phyloP scores from a whole-genome alignment of 257 asterid genomes.

The Nicotiana sylvestris region DNA sequence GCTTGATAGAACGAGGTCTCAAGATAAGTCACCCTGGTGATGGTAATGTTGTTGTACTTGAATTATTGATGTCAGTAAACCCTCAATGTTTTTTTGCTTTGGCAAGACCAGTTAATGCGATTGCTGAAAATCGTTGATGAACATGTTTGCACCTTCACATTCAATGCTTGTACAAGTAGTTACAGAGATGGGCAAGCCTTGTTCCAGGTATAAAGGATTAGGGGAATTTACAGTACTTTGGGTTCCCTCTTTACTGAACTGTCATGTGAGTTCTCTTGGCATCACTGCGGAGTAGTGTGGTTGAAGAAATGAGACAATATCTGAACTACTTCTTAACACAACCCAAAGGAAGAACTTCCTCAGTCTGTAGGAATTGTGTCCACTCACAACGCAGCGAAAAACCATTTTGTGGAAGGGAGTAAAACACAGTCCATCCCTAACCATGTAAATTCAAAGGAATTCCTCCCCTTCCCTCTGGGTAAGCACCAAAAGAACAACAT shows the following conservation, averaged over 20 bases:
- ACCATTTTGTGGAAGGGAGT: background rate
- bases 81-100: constrained; percentile 55
- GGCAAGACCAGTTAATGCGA: constrained; percentile 38
- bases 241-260: background rate
- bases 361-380: background rate
- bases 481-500: background rate
- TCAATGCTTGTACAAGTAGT: constrained; percentile 3
- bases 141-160: background rate
- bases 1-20: constrained; percentile 67
- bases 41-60: constrained; percentile 48
- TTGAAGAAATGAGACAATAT: background rate
- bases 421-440: background rate
- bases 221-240: background rate
- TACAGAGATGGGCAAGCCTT: background rate
- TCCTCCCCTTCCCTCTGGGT: background rate
- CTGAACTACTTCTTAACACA: no score
- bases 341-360: no score
- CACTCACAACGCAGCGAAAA: background rate
- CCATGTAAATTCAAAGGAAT: background rate
- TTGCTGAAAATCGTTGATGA: constrained; percentile 16
- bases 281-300: background rate
- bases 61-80: constrained; percentile 62
- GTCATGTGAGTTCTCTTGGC: background rate
- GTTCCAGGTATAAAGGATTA: background rate
- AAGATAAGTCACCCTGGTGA: constrained; percentile 42